Evolutionary conservation across 192 early-diverging fungal genomes (phyloP), one percentile per base, ranked within the genome.

Genomic region (Cetraspora pellucida): DNA sequence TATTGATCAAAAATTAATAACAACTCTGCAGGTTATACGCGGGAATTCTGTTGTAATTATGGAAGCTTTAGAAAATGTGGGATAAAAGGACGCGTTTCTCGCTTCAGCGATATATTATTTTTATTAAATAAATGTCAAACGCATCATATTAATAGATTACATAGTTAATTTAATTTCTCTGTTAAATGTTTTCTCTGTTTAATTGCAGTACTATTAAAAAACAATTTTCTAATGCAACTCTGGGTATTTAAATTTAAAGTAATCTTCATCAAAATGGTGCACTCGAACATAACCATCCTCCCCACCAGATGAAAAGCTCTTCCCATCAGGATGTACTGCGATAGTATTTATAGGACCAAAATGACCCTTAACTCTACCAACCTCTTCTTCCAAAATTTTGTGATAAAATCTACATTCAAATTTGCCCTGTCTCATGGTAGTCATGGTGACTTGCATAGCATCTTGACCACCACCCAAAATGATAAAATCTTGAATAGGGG

Each of bases 291-390:
- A 98, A 83, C 98, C 98, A 84, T 99, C 98, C 83, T 99, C 98
- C 80, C 96, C 94, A 82, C 98, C 98, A 63, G 89, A 91, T 55
- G 98, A 93, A 87, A 95, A 98, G 79, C 92, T 90, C 50, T 88
- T 94, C 63, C 98, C 97, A 81, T 94, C 92, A 17, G 97, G 97
- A 82, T 97, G 95, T 71, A 98, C 94, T 7, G 98, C 96, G 68
- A 99, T 87, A 17, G 97, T 99, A 86, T 99, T 99, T 85, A 99
- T 98, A 50, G 98, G 98, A 78, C 98, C 98, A 83, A 99, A 99
- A 80, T 99, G 98, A 28, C 98, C 98, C 88, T 94, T 95, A 50
- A 96, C 93, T 78, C 96, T 91, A 66, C 96, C 96, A 63, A 98
- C 94, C 84, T 99, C 97, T 80, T 97, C 95, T 78, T 97, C 93